Conservation (phyloP, 768 basidiomycete genomes). For the Lentinula sp. region DNA sequence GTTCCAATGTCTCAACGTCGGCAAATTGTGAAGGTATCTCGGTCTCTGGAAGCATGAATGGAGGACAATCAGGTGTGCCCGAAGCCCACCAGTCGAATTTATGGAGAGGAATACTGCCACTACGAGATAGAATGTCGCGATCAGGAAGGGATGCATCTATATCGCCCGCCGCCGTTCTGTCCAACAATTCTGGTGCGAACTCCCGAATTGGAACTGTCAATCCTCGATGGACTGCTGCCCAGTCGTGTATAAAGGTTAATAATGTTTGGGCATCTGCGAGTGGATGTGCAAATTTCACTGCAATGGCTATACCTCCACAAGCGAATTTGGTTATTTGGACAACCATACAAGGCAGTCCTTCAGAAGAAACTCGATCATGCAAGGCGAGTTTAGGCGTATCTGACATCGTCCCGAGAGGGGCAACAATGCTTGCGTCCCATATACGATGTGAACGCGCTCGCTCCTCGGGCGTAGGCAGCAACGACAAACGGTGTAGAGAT, state of each 20-base stretch:
- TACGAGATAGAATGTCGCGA: slow-evolving; percentile 14
- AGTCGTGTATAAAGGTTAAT: slow-evolving; percentile 25
- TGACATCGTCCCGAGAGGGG: slow-evolving; percentile 12
- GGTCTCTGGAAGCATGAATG: slow-evolving; percentile 11
- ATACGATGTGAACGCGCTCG: neutral
- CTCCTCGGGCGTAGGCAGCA: slow-evolving; percentile 9
- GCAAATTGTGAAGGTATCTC: slow-evolving; percentile 12
- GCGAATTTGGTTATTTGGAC: slow-evolving; percentile 27
- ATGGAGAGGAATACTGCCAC: slow-evolving; percentile 18
- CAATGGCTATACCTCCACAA: slow-evolving; percentile 21
- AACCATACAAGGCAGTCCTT: slow-evolving; percentile 23
- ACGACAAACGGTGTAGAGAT: slow-evolving; percentile 8
- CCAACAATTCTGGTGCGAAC: slow-evolving; percentile 23
- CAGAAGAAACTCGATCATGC: slow-evolving; percentile 13
- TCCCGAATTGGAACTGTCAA: slow-evolving; percentile 15
- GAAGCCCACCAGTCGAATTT: slow-evolving; percentile 27
- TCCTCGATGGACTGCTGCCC: slow-evolving; percentile 21
- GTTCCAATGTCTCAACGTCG: neutral
- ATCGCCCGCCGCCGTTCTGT: slow-evolving; percentile 22
- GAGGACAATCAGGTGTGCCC: slow-evolving; percentile 11
- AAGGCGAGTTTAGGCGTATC: slow-evolving; percentile 17
- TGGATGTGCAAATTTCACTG: slow-evolving; percentile 25
- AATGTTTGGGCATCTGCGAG: slow-evolving; percentile 30
- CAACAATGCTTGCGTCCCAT: slow-evolving; percentile 11
- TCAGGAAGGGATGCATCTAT: slow-evolving; percentile 19